A percentile compares a stretch with the other conserved stretches of the same genome.
phyloP scores from a whole-genome alignment of 2,329 filamentous ascomycete species.

The Cercospora sp. region DNA sequence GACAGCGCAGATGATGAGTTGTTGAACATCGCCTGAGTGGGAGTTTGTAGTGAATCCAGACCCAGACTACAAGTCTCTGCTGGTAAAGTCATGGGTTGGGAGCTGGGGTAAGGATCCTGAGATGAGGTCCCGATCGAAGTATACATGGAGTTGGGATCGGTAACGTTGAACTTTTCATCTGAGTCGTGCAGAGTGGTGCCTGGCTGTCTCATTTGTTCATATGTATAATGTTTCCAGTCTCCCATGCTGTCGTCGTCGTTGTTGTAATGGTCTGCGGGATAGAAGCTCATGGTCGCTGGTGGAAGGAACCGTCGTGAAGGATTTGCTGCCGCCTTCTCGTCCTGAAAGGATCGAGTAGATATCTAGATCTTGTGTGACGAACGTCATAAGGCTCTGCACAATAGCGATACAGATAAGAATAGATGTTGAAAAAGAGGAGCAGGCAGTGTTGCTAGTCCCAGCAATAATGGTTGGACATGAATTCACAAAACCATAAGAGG shows the following conservation, averaged over 20 bases:
- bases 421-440: slow-evolving; percentile 22
- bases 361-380: slow-evolving; percentile 16
- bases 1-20: neutral
- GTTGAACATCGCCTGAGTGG: slow-evolving; percentile 24
- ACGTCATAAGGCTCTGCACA: slow-evolving; percentile 22
- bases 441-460: slow-evolving; percentile 23
- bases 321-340: slow-evolving; percentile 13
- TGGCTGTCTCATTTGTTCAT: slow-evolving; percentile 9
- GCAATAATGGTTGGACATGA: slow-evolving; percentile 21
- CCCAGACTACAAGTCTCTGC: slow-evolving; percentile 13
- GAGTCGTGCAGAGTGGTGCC: neutral
- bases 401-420: slow-evolving; percentile 11
- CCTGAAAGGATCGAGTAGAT: slow-evolving; percentile 17
- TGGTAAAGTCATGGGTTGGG: slow-evolving; percentile 23
- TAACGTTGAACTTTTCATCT: slow-evolving; percentile 6
- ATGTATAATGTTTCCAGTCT: slow-evolving; percentile 18
- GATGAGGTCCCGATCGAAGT: slow-evolving; percentile 7
- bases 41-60: slow-evolving; percentile 22
- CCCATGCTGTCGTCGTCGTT: slow-evolving; percentile 14
- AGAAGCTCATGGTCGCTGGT: slow-evolving; percentile 24
- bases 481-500: slow-evolving; percentile 18
- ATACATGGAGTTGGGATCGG: slow-evolving; percentile 9
- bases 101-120: slow-evolving; percentile 18
- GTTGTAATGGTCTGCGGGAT: slow-evolving; percentile 18
- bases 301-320: slow-evolving; percentile 16